Evolutionary conservation across 2,329 filamentous ascomycete genomes (phyloP).

Genomic region (Elsinoe perseae): DNA sequence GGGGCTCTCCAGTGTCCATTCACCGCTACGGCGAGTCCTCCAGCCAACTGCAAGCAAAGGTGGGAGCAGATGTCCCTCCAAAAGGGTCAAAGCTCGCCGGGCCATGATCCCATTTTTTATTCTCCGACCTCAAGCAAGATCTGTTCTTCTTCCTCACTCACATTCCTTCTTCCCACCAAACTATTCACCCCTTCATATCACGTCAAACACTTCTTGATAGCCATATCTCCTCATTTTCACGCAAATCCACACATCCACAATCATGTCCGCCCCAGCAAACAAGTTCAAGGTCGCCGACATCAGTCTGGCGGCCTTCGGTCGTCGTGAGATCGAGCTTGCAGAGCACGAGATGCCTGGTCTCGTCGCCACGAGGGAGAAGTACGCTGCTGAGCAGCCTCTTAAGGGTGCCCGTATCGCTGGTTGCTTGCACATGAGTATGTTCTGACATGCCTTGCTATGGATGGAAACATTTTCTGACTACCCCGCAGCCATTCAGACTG

Average conservation of each 20-base stretch:
- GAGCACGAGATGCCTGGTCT: slow-evolving; percentile 92
- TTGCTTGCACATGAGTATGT: slow-evolving; percentile 91
- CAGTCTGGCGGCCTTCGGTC: slow-evolving; percentile 91
- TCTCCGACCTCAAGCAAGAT: slow-evolving; percentile 12
- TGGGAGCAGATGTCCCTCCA: background rate
- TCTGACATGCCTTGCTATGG: background rate
- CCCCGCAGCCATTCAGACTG: slow-evolving; percentile 79
- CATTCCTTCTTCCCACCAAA: background rate
- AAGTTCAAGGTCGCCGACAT: slow-evolving; percentile 99
- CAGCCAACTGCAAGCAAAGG: background rate
- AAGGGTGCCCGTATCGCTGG: slow-evolving; percentile 92
- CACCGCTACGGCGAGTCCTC: slow-evolving; percentile 14
- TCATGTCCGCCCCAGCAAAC: slow-evolving; percentile 68
- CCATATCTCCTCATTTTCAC: background rate
- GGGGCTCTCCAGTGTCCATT: slow-evolving; percentile 5
- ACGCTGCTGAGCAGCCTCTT: slow-evolving; percentile 86
- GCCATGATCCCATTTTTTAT: slow-evolving; percentile 11
- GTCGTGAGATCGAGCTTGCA: slow-evolving; percentile 97
- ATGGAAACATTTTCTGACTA: background rate
- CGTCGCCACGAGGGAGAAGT: slow-evolving; percentile 89
- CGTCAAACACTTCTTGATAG: background rate
- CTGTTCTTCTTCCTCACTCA: slow-evolving; percentile 9
- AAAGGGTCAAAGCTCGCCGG: slow-evolving; percentile 8
- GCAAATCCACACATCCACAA: slow-evolving; percentile 27
- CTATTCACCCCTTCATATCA: background rate